Conservation (phyloP, 2,329 filamentous ascomycete genomes). For the Aspergillus niger region DNA sequence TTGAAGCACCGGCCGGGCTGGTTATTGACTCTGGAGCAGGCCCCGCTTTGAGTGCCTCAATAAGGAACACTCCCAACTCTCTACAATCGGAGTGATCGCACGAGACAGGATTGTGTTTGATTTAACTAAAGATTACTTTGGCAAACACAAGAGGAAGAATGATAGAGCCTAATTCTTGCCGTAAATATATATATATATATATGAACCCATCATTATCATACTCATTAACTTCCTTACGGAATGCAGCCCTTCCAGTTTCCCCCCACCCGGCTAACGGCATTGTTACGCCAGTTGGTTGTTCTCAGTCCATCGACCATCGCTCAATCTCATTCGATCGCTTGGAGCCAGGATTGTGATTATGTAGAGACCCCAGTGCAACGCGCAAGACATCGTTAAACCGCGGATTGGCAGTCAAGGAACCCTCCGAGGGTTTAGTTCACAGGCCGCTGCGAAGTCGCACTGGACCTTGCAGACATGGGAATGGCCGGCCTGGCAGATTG, state of each 20-base stretch:
- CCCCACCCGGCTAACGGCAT: constrained; percentile 24
- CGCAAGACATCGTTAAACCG: not conserved
- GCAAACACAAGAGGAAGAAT: not conserved
- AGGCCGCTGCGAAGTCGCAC: constrained; percentile 11
- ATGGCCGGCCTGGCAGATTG: constrained; percentile 7
- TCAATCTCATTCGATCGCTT: not conserved
- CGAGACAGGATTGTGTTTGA: not conserved
- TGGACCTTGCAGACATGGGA: constrained; percentile 15
- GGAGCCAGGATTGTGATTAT: not conserved
- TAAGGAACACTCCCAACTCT: not conserved
- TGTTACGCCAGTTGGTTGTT: constrained; percentile 18
- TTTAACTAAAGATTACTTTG: not conserved
- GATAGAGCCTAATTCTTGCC: not conserved
- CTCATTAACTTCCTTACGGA: constrained; percentile 2
- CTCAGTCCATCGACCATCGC: not conserved
- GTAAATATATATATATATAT: not conserved
- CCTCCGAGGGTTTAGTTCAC: not conserved
- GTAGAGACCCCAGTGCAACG: not conserved
- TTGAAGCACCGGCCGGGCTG: constrained; percentile 2
- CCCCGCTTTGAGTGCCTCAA: constrained; percentile 1
- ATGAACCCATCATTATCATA: too few relatives aligned
- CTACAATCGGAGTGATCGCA: not conserved
- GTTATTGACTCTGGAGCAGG: constrained; percentile 5
- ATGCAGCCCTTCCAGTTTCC: constrained; percentile 11
- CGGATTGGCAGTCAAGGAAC: not conserved